phyloP scores from a whole-genome alignment of 2,329 filamentous ascomycete genomes.

The Xylariaceae sp. region DNA sequence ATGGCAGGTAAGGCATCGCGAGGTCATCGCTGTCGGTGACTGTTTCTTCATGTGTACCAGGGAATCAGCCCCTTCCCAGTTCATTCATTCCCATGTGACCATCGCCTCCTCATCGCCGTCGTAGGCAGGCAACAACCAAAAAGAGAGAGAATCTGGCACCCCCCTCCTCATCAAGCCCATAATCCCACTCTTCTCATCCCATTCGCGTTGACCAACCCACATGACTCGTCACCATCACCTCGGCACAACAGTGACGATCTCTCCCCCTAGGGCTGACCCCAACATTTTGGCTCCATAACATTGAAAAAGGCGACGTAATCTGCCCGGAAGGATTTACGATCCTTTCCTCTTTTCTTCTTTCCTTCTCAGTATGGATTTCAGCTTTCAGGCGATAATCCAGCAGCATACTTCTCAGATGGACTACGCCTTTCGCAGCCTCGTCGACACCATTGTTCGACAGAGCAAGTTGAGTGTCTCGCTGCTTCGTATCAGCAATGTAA shows the following conservation, averaged over 20 bases:
- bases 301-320: constrained; percentile 7
- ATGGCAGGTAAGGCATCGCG: too few species aligned
- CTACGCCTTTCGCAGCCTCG: constrained; percentile 20
- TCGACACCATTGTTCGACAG: constrained; percentile 20
- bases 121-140: background rate
- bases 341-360: background rate
- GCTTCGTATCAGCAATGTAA: constrained; percentile 28
- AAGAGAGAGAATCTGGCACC: background rate
- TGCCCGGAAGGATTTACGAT: too few species aligned
- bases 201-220: constrained; percentile 4
- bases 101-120: constrained; percentile 3
- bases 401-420: constrained; percentile 22
- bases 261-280: background rate
- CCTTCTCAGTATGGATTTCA: constrained; percentile 15
- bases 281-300: background rate
- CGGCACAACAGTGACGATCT: constrained; percentile 3
- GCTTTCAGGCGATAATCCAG: constrained; percentile 18
- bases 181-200: background rate
- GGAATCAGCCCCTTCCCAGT: too few species aligned
- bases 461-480: constrained; percentile 23
- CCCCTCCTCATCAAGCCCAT: background rate
- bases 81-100: background rate
- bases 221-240: background rate
- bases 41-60: too few species aligned
- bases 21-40: too few species aligned